Evolutionary conservation across 768 basidiomycete genomes (phyloP).

Genomic region (Amanita pallidorosea): DNA sequence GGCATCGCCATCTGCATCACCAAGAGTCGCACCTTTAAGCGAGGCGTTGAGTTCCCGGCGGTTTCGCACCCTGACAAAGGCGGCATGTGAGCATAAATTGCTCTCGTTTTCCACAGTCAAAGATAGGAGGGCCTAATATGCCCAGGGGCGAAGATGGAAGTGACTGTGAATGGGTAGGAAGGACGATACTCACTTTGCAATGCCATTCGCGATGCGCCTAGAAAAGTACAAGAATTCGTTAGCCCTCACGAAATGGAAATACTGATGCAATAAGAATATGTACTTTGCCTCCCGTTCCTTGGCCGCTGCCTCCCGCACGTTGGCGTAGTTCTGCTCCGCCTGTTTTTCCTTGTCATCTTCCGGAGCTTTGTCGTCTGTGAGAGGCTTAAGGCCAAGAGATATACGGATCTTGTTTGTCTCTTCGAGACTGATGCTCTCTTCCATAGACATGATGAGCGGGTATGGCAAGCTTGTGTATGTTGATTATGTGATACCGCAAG

Average conservation of each 20-base stretch:
- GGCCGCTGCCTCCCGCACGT: conserved; percentile 54
- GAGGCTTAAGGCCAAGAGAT: conserved; percentile 85
- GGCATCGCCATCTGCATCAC: conserved; percentile 68
- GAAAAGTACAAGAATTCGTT: conserved; percentile 13
- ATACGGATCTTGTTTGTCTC: conserved; percentile 96
- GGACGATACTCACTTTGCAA: conserved; percentile 78
- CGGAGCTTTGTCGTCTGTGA: conserved; percentile 70
- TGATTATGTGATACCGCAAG: conserved; percentile 13
- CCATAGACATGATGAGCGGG: conserved; percentile 47
- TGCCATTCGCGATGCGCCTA: conserved; percentile 62
- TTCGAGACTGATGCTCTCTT: conserved; percentile 84
- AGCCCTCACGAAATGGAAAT: conserved; percentile 14
- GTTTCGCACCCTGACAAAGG: conserved; percentile 76
- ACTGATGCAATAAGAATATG: conserved; percentile 14
- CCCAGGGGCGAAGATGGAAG: conserved; percentile 36
- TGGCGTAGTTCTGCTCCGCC: conserved; percentile 82
- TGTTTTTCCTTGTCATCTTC: conserved; percentile 68
- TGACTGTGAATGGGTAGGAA: conserved; percentile 20
- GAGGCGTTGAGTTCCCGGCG: conserved; percentile 84
- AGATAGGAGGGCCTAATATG: conserved; percentile 23
- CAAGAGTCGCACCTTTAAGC: conserved; percentile 88
- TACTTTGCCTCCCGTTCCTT: conserved; percentile 75
- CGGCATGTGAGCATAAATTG: conserved; percentile 31
- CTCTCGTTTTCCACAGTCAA: conserved; percentile 15
- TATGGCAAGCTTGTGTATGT: conserved; percentile 7